Conservation (phyloP, 2,329 filamentous ascomycete species). For the Onygenales sp. region DNA sequence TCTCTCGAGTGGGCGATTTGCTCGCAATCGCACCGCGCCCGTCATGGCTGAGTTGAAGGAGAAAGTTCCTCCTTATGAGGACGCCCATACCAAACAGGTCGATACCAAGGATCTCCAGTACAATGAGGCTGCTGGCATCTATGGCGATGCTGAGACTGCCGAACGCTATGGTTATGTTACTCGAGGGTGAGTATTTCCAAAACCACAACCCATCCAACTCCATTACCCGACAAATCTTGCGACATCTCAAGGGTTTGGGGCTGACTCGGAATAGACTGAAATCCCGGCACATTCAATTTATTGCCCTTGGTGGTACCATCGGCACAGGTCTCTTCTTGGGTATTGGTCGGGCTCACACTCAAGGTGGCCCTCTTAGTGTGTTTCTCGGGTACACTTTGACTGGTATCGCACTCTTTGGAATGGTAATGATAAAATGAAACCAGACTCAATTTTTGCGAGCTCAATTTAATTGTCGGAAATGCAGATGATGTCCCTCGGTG, state of each 20-base stretch:
- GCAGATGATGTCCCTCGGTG: conserved; percentile 35
- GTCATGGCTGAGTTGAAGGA: not conserved
- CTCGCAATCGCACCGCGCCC: not conserved
- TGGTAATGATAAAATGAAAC: conserved; percentile 17
- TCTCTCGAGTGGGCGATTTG: not conserved
- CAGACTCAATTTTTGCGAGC: not conserved
- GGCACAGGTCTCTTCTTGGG: conserved; percentile 48
- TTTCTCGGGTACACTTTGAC: conserved; percentile 42
- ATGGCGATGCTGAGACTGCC: conserved; percentile 41
- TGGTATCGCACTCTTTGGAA: conserved; percentile 36
- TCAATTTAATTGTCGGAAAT: not conserved
- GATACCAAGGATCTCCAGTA: conserved; percentile 23
- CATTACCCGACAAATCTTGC: not conserved
- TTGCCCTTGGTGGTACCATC: conserved; percentile 51
- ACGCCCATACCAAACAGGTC: conserved; percentile 12
- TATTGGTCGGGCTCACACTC: conserved; percentile 43
- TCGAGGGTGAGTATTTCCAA: conserved; percentile 33
- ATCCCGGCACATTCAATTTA: conserved; percentile 49
- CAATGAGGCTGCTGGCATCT: conserved; percentile 43
- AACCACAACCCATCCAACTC: no score
- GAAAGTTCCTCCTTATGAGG: conserved; percentile 4
- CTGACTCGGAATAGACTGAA: conserved; percentile 26
- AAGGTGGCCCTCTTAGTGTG: conserved; percentile 29
- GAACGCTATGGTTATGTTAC: conserved; percentile 44
- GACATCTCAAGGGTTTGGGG: not conserved